phyloP scores from a whole-genome alignment of 352 stramenopile species.

The Phytophthora capsici region DNA sequence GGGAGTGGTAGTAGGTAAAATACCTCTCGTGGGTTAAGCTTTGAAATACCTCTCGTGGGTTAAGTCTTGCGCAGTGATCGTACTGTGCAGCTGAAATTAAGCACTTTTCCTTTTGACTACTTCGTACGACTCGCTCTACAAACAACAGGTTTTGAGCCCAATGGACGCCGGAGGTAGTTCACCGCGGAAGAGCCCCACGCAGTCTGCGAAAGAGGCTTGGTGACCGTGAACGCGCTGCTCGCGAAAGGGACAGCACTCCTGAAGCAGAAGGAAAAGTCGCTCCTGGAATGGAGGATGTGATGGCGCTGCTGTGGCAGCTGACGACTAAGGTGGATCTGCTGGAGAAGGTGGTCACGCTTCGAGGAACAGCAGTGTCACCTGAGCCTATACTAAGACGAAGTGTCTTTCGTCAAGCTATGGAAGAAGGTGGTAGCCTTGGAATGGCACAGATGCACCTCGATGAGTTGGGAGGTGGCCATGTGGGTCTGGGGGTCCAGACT shows the following conservation, averaged over 20 bases:
- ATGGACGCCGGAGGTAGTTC: not conserved
- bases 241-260: not conserved
- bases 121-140: too few species aligned
- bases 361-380: not conserved
- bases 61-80: too few species aligned
- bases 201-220: conserved; percentile 4
- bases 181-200: not conserved
- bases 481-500: not conserved
- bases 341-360: conserved; percentile 4
- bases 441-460: not conserved
- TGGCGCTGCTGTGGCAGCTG: not conserved
- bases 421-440: conserved; percentile 1
- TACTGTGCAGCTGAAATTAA: too few species aligned
- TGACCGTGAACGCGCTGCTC: not conserved
- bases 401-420: conserved; percentile 2
- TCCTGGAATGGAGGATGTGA: not conserved
- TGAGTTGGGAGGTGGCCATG: not conserved
- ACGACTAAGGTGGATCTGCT: conserved; percentile 2
- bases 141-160: conserved; percentile 5
- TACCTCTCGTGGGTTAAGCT: not conserved
- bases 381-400: conserved; percentile 1
- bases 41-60: too few species aligned
- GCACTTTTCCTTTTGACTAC: too few species aligned
- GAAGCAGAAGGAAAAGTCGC: not conserved
- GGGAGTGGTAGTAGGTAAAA: not conserved